These are phyloP conservation scores for Aureobasidium zeae DNA, from an alignment of 2,329 filamentous ascomycete species.

Conservation along the genomic window DNA sequence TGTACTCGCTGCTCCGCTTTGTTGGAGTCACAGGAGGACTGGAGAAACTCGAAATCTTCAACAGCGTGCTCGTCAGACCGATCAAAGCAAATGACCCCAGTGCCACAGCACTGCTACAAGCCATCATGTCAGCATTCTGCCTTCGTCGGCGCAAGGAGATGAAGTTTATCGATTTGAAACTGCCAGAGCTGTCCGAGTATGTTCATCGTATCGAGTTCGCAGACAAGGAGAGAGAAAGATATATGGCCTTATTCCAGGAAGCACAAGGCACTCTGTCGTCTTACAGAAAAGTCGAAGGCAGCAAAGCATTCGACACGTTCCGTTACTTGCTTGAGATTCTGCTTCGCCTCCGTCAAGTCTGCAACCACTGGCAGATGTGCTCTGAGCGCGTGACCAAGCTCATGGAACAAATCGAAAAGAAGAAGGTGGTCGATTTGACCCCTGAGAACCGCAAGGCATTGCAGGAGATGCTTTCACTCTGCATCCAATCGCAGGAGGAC, in stretches of 20 bases:
- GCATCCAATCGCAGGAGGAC: slow-evolving; percentile 71
- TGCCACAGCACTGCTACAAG: slow-evolving; percentile 55
- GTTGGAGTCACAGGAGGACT: slow-evolving; percentile 66
- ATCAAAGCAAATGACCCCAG: slow-evolving; percentile 49
- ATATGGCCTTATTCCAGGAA: slow-evolving; percentile 64
- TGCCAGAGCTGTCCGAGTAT: slow-evolving; percentile 69
- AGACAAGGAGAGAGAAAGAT: slow-evolving; percentile 65
- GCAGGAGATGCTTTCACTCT: slow-evolving; percentile 65
- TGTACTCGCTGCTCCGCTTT: slow-evolving; percentile 73
- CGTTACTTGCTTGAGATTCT: slow-evolving; percentile 70
- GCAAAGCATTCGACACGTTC: slow-evolving; percentile 46
- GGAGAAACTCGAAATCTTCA: slow-evolving; percentile 64
- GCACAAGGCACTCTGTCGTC: slow-evolving; percentile 61
- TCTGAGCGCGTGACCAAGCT: slow-evolving; percentile 65
- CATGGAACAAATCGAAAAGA: slow-evolving; percentile 56
- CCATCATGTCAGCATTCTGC: slow-evolving; percentile 71
- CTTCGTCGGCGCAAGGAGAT: slow-evolving; percentile 79
- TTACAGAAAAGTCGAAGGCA: slow-evolving; percentile 38
- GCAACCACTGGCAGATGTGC: slow-evolving; percentile 81
- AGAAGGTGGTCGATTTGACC: slow-evolving; percentile 60
- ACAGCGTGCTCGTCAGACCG: slow-evolving; percentile 59
- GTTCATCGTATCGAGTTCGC: slow-evolving; percentile 67
- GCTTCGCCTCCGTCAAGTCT: slow-evolving; percentile 73
- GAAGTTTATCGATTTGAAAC: slow-evolving; percentile 71
- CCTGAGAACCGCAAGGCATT: slow-evolving; percentile 62